Conservation (phyloP, 768 basidiomycete species). For the Leccinum broughii region DNA sequence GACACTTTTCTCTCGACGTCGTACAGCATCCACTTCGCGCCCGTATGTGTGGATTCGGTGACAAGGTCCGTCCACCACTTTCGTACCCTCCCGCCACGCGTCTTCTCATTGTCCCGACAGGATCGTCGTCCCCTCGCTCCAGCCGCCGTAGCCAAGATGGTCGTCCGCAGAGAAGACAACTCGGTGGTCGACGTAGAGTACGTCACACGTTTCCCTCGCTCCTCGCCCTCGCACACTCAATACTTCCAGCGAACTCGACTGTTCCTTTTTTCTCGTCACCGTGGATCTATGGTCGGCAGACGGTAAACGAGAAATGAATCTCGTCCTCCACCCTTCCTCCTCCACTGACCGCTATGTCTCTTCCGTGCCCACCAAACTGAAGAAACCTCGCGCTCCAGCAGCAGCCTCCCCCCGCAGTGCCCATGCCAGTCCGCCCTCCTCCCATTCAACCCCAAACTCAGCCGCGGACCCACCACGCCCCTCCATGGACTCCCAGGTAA, state of each 20-base stretch:
- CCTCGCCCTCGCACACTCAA: constrained; percentile 7
- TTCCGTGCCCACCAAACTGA: constrained; percentile 35
- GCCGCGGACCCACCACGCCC: constrained; percentile 37
- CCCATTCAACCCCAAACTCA: constrained; percentile 50
- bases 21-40: constrained; percentile 88
- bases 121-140: constrained; percentile 92
- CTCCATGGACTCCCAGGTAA: constrained; percentile 48
- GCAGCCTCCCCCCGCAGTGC: constrained; percentile 33
- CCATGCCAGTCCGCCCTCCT: constrained; percentile 48
- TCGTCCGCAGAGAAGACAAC: constrained; percentile 67
- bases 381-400: constrained; percentile 36
- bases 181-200: constrained; percentile 74
- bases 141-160: constrained; percentile 84
- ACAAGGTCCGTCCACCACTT: constrained; percentile 62
- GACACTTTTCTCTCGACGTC: constrained; percentile 81
- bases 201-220: constrained; percentile 30
- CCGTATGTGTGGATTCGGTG: constrained; percentile 95
- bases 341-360: constrained; percentile 68
- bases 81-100: constrained; percentile 11
- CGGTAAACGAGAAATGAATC: constrained; percentile 80
- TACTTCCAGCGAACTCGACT: constrained; percentile 70
- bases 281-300: constrained; percentile 93
- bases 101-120: constrained; percentile 39
- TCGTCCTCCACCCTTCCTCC: constrained; percentile 84
- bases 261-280: constrained; percentile 85